Conservation (phyloP, 257 asterid genomes). For the Penstemon newberryi region DNA sequence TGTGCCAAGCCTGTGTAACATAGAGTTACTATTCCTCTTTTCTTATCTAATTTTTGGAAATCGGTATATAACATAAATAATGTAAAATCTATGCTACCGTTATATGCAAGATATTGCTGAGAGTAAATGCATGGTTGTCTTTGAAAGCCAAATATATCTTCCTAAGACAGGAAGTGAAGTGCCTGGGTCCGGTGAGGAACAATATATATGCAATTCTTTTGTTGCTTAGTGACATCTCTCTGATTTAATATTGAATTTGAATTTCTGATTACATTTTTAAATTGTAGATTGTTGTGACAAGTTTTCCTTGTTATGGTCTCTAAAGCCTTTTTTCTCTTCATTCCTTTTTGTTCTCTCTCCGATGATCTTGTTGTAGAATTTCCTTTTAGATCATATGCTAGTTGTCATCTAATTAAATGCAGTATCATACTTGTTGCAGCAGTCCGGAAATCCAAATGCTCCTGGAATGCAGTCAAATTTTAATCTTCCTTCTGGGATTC, state of each 20-base stretch:
- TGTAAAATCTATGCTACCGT: too few species aligned
- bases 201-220: constrained; percentile 8
- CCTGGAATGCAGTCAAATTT: constrained; percentile 67
- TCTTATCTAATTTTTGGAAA: background rate
- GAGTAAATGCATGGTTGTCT: too few species aligned
- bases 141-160: too few species aligned
- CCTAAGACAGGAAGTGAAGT: background rate
- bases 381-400: background rate
- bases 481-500: constrained; percentile 67
- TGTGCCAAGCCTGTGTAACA: background rate
- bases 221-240: background rate
- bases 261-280: background rate
- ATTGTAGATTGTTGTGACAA: background rate
- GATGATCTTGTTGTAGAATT: background rate
- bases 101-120: too few species aligned
- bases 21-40: background rate
- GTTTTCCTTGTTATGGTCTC: background rate
- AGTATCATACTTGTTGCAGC: constrained; percentile 24
- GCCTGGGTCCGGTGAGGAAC: background rate
- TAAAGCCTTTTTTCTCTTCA: background rate
- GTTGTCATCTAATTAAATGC: constrained; percentile 11
- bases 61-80: too few species aligned
- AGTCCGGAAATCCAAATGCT: constrained; percentile 77
- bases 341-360: background rate
- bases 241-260: background rate